Evolutionary conservation across 352 stramenopile species (phyloP), one percentile per base, ranked within the genome.

Genomic region (Globisporangium alternatum): DNA sequence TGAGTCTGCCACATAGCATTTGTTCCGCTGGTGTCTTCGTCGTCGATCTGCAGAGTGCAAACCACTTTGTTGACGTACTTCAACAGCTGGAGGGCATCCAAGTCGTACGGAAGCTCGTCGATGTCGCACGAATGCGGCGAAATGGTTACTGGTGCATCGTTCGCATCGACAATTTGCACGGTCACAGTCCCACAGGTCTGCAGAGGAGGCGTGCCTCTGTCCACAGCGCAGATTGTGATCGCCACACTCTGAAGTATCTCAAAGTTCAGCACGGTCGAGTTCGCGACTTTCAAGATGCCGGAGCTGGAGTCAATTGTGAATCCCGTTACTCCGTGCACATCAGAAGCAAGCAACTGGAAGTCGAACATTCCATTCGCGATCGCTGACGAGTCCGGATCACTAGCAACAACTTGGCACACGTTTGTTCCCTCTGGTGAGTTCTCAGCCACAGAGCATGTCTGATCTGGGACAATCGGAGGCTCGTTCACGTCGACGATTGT

Each of bases 101-200:
- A 25, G n/a, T 64, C 47, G 47, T 64, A 64, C 21, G 59, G 28
- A 19, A 64, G 30, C 21, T 64, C 59, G 19, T 56, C 19, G 15
- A 64, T 48, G 19, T 57, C 31, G 31, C 59, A 64, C n/a, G 3
- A 0, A 17, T 51, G 59, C 9, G 47, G 59, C 7, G 47, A 57
- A 13, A 64, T 35, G 8, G n/a, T 37, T 2, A 47, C 21, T 25
- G 59, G 59, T 0, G 33, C 59, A n/a, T 64, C 59, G 45, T 64
- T 64, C 4, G 22, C 45, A 9, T 64, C 59, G 12, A 47, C 9
- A 21, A 64, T 51, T 15, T 22, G 22, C 3, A 64, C 25, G 0
- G 21, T 57, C 1, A 58, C 47, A 4, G 31, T 22, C 4, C 47
- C 59, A 30, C 59, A 64, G 5, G 47, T 35, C 51, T 57, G 59